A percentile compares a stretch with the other conserved stretches of the same genome.
Evolutionary conservation across 1,284 basidiomycete species (phyloP).

Genomic region (Trametes polyzona): DNA sequence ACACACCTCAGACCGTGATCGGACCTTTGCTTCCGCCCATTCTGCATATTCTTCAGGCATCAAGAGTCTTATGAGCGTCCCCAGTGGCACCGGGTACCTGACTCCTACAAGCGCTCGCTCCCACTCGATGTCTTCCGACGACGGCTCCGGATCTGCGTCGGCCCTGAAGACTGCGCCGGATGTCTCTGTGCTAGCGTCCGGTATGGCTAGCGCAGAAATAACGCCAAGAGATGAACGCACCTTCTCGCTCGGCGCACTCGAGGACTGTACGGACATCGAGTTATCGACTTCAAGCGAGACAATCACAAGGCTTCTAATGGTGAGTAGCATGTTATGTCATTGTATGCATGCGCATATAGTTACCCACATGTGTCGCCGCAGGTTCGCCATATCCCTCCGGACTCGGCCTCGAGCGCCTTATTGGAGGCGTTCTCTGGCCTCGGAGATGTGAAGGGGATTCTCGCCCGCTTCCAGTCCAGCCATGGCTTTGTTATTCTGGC

Average conservation of each 20-base stretch:
- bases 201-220: slow-evolving; percentile 22
- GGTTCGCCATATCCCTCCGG: slow-evolving; percentile 27
- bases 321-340: slow-evolving; percentile 6
- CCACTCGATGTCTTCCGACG: slow-evolving; percentile 27
- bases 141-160: slow-evolving; percentile 11
- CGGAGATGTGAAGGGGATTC: slow-evolving; percentile 52
- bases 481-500: slow-evolving; percentile 59
- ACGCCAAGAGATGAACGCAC: slow-evolving; percentile 29
- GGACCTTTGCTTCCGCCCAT: slow-evolving; percentile 10
- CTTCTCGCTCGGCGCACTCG: slow-evolving; percentile 10
- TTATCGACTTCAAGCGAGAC: slow-evolving; percentile 16
- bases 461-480: slow-evolving; percentile 49
- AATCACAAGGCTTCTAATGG: slow-evolving; percentile 26
- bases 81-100: slow-evolving; percentile 24
- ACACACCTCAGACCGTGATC: slow-evolving; percentile 16
- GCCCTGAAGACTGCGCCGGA: slow-evolving; percentile 8
- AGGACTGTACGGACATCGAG: slow-evolving; percentile 10
- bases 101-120: slow-evolving; percentile 30
- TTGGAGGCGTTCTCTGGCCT: slow-evolving; percentile 23
- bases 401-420: slow-evolving; percentile 15
- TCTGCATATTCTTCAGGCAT: slow-evolving; percentile 12
- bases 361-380: slow-evolving; percentile 4
- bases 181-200: slow-evolving; percentile 15
- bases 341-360: slow-evolving; percentile 9
- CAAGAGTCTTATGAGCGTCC: slow-evolving; percentile 14